Evolutionary conservation across 192 early-diverging fungal genomes (phyloP), one percentile per base, ranked within the genome.

Genomic region (Phycomyces blakesleeanus): DNA sequence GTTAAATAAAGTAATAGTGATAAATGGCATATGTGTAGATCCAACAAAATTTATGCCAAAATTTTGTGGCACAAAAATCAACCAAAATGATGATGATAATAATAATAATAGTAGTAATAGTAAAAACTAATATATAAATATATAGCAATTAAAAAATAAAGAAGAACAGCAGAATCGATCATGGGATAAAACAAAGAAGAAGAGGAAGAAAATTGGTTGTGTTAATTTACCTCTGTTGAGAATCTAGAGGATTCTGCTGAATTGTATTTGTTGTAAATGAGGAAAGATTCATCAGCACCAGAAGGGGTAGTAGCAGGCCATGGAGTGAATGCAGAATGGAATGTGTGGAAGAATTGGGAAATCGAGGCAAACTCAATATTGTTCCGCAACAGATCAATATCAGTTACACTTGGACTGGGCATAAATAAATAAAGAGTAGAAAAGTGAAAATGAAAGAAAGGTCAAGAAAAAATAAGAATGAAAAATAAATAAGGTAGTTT

Each of bases 311-410:
- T 55, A 60, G 51, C 57, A 60, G 49, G 68, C 75, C 51, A 77
- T 60, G 40, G 76, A 55, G 57, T 51, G 55, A 88, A 81, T 1
- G 78, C 83, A 18, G 73, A 62, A 57, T 80, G 72, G 66, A 87
- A 90, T 42, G 85, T 73, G 60, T 85, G 83, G 9, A 89, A 61
- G 69, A 91, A 91, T 70, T 91, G 89, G 18, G 75, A 78, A 51
- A 89, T 71, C 21, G 87, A 77, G 15, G 84, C 85, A 81, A 91
- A 91, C 57, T 88, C 78, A 77, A 81, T 82, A 62, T 71, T 67
- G 25, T 73, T 66, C 56, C 86, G 78, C 29, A 86, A 63, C 9
- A 18, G 53, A 15, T 25, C 16, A 42, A 59, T 25, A 10, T 59
- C 57, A 18, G 18, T 6, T 26, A 47, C 16, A 55, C n/a, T 27